A percentile compares a stretch with the other conserved stretches of the same genome.
Evolutionary conservation across 805 yeast species (phyloP).

Genomic region (Myxozyma kluyveri): DNA sequence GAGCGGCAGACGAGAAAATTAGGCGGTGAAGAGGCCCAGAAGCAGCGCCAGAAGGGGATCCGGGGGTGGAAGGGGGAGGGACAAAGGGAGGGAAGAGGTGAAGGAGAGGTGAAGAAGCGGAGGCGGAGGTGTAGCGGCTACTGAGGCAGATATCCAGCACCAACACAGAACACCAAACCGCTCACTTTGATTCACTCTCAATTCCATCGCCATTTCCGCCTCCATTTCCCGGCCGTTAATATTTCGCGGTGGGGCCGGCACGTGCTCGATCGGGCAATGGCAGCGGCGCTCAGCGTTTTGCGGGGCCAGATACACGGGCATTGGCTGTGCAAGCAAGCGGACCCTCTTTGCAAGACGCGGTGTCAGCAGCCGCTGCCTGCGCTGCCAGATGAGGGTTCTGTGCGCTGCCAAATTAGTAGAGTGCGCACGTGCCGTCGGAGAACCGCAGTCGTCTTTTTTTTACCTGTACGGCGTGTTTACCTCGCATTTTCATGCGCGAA

Average conservation of each 20-base stretch:
- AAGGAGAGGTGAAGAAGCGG: background rate
- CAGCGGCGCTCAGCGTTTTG: background rate
- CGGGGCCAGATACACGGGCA: too few relatives aligned
- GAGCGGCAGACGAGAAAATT: background rate
- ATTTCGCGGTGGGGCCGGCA: background rate
- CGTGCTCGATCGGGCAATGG: background rate
- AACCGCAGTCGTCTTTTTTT: too few relatives aligned
- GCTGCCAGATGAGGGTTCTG: too few relatives aligned
- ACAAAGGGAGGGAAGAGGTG: background rate
- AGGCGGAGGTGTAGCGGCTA: constrained; percentile 2
- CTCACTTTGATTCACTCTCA: background rate
- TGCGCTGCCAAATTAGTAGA: too few relatives aligned
- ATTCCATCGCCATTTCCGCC: background rate
- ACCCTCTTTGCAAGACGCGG: too few relatives aligned
- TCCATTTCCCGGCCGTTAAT: background rate
- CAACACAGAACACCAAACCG: too few relatives aligned
- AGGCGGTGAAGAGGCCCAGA: background rate
- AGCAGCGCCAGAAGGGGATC: background rate
- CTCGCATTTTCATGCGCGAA: too few relatives aligned
- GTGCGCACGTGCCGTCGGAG: too few relatives aligned
- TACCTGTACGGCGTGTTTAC: too few relatives aligned
- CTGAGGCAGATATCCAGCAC: too few relatives aligned
- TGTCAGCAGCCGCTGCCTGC: too few relatives aligned
- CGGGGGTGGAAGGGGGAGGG: background rate
- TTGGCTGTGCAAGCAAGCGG: too few relatives aligned